A percentile compares a stretch with the other conserved stretches of the same genome.
Evolutionary conservation across 306 rosid species (phyloP).

Genomic region (Alnus glutinosa): DNA sequence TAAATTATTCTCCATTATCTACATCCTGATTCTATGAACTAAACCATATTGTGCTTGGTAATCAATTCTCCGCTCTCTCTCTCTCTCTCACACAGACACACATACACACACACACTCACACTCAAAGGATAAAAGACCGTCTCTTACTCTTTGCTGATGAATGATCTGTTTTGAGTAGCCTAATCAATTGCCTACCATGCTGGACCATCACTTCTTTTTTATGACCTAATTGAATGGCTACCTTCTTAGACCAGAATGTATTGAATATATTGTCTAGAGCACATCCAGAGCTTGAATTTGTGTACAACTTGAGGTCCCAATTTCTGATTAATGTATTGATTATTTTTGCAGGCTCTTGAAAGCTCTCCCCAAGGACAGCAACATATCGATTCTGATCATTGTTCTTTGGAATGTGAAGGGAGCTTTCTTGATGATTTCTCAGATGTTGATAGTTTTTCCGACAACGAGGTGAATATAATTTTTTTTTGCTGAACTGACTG

Average conservation of each 20-base stretch:
- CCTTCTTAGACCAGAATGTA: not conserved
- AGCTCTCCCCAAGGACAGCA: conserved; percentile 51
- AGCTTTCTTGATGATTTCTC: conserved; percentile 61
- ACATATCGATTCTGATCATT: conserved; percentile 50
- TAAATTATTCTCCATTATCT: conserved; percentile 15
- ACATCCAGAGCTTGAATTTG: not conserved
- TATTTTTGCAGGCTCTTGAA: conserved; percentile 55
- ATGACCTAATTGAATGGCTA: not conserved
- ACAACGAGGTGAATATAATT: conserved; percentile 51
- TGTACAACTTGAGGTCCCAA: not conserved
- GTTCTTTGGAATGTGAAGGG: conserved; percentile 55
- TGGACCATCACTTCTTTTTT: not conserved
- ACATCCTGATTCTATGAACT: conserved; percentile 14
- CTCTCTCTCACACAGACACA: not conserved
- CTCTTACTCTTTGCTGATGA: not conserved
- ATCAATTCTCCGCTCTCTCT: not conserved
- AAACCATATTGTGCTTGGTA: not conserved
- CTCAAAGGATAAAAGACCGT: not conserved
- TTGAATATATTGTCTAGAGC: not conserved
- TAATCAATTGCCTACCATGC: not conserved
- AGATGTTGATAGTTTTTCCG: conserved; percentile 55
- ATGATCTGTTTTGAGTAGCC: not conserved
- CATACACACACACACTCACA: not conserved
- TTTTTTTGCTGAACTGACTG: not conserved
- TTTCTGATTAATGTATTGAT: conserved; percentile 1